Evolutionary conservation across 2,329 filamentous ascomycete species (phyloP).

Genomic region (Ceratocystis papillata): DNA sequence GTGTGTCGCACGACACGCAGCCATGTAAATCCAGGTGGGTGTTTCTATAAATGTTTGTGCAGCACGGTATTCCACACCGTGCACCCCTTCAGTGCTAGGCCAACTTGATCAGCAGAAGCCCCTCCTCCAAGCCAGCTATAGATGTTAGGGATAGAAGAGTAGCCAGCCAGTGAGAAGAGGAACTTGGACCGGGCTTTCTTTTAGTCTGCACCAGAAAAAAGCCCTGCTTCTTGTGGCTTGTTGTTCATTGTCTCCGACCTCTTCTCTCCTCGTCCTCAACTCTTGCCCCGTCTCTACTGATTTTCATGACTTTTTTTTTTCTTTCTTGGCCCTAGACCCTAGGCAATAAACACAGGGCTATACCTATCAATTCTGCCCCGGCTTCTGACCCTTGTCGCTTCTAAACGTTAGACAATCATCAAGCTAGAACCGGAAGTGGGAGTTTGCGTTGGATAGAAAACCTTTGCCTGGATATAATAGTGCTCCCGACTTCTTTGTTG

Average conservation of each 20-base stretch:
- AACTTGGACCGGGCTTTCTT: neutral
- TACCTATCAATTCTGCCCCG: neutral
- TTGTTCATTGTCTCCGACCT: neutral
- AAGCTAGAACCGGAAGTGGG: slow-evolving; percentile 14
- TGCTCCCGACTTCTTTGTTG: neutral
- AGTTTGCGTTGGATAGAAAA: neutral
- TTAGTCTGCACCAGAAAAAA: neutral
- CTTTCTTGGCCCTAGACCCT: neutral
- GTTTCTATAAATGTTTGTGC: neutral
- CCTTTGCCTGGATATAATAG: slow-evolving; percentile 5
- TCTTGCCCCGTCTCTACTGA: neutral
- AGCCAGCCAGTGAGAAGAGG: neutral
- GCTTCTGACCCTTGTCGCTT: neutral
- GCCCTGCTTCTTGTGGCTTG: neutral
- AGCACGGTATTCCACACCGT: neutral
- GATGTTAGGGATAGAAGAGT: neutral
- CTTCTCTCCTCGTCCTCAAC: neutral
- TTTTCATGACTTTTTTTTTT: neutral
- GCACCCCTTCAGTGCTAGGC: neutral
- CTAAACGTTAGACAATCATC: neutral
- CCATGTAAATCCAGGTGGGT: neutral
- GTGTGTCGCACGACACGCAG: neutral
- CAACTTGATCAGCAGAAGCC: neutral
- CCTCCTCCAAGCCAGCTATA: slow-evolving; percentile 7
- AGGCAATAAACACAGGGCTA: neutral